A percentile compares a stretch with the other conserved stretches of the same genome.
phyloP scores from a whole-genome alignment of 305 asterid species.

The Fraxinus platypoda region DNA sequence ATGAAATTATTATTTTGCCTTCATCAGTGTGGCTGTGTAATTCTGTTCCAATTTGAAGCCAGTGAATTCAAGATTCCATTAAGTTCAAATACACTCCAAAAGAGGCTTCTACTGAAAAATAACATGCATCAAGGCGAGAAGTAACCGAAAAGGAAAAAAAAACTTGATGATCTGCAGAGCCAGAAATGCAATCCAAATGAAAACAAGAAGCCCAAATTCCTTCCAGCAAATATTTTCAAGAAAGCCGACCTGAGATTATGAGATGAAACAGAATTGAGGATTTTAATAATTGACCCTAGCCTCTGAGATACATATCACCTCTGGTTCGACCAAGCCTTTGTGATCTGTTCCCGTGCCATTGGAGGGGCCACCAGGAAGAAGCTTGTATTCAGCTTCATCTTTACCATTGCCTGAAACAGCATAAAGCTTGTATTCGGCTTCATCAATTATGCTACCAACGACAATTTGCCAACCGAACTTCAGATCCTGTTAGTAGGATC shows the following conservation, averaged over 20 bases:
- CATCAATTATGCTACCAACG: slow-evolving; percentile 65
- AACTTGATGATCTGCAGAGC: slow-evolving; percentile 67
- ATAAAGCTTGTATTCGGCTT: not conserved
- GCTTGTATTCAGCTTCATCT: slow-evolving; percentile 67
- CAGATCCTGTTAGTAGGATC: slow-evolving; percentile 47
- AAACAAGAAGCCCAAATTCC: slow-evolving; percentile 75
- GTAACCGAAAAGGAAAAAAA: not conserved
- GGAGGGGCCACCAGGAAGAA: slow-evolving; percentile 74
- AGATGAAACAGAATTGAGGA: slow-evolving; percentile 17
- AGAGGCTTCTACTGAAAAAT: not conserved
- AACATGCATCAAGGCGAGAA: not conserved
- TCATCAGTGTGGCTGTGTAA: slow-evolving; percentile 50
- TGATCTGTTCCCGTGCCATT: slow-evolving; percentile 25
- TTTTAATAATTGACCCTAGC: not conserved
- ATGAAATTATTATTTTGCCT: too few relatives aligned
- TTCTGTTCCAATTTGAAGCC: slow-evolving; percentile 47
- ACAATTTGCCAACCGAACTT: slow-evolving; percentile 71
- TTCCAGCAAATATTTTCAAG: slow-evolving; percentile 83
- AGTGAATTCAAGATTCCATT: slow-evolving; percentile 19
- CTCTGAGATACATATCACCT: slow-evolving; percentile 38
- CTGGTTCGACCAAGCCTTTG: slow-evolving; percentile 42
- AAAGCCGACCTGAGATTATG: slow-evolving; percentile 53
- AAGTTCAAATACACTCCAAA: slow-evolving; percentile 11
- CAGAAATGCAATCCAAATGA: slow-evolving; percentile 80
- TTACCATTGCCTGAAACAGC: slow-evolving; percentile 44